These are phyloP conservation scores for Xylariaceae sp. DNA, from an alignment of 2,329 filamentous ascomycete genomes.

Conservation along the genomic window DNA sequence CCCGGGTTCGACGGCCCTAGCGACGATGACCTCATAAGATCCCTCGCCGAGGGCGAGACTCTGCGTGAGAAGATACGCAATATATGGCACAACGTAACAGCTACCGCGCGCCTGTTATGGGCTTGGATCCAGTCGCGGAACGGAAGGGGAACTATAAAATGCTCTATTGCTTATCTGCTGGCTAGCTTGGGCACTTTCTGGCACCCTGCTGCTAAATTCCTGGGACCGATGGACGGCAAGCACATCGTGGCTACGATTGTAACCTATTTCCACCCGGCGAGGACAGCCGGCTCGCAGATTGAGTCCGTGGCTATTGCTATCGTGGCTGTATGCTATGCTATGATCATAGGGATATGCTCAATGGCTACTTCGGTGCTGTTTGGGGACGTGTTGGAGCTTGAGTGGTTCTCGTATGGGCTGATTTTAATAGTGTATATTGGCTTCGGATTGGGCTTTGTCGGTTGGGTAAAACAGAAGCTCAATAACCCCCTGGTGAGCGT, in stretches of 20 bases:
- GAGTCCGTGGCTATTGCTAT: conserved; percentile 80
- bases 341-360: conserved; percentile 77
- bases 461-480: conserved; percentile 82
- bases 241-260: conserved; percentile 93
- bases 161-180: conserved; percentile 85
- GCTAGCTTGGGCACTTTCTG: conserved; percentile 88
- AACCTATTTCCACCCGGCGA: conserved; percentile 91
- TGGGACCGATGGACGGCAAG: conserved; percentile 88
- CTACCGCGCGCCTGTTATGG: conserved; percentile 51
- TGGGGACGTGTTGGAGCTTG: conserved; percentile 67
- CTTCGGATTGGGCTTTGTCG: conserved; percentile 83
- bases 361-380: conserved; percentile 90
- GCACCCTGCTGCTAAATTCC: conserved; percentile 70
- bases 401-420: conserved; percentile 75
- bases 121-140: conserved; percentile 72
- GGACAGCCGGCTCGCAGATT: conserved; percentile 86
- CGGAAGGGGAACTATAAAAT: conserved; percentile 85
- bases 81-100: conserved; percentile 45
- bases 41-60: conserved; percentile 45
- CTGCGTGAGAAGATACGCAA: conserved; percentile 44
- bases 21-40: conserved; percentile 41
- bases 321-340: conserved; percentile 79
- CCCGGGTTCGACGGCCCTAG: conserved; percentile 47
- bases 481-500: conserved; percentile 83
- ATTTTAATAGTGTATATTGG: conserved; percentile 85